Evolutionary conservation across 2,329 filamentous ascomycete genomes (phyloP), one percentile per base, ranked within the genome.

Genomic region (Colletotrichum simmondsii): DNA sequence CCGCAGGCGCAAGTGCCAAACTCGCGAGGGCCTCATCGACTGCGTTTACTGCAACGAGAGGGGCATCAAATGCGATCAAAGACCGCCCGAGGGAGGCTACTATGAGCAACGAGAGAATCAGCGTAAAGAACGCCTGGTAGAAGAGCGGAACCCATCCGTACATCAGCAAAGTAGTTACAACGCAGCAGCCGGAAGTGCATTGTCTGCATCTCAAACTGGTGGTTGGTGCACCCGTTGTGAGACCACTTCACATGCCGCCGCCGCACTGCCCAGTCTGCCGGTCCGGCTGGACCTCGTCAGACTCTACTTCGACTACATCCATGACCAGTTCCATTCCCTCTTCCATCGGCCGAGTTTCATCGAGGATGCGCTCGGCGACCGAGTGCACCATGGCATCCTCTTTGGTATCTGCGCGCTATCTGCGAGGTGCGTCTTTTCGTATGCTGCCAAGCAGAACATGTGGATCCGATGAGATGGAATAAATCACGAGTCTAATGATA

Each of bases 1-100:
- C 42, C 73, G 73, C 26, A 71, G 73, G 71, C 73, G 73, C 46
- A 75, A 68, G 54, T 75, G 71, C 53, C 67, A 74, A 35, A 68
- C 60, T 30, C 66, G 62, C 26, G 63, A 75, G 32, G 71, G 67
- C 24, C 77, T 84, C 19, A 89, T 88, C 2, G 78, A 83, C 22
- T 92, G 90, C 75, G 79, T 85, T 10, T 84, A 90, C 58, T 92
- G 90, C 77, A 77, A 79, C 0, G 85, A 86, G 65, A 84, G 88
- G 26, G 79, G 80, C 1, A 78, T 90, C 2, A 62, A 77, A 0
- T 92, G 90, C 78, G 77, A 82, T 10, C 91, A 90, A 37, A 54
- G 59, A 62, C 71, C 73, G 3, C 73, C 73, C 1, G 63, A 71
- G 5, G 73, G 73, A 42, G 73, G 73, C 8, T 75, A 75, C 42